These are phyloP conservation scores for Hanseniaspora sp. DNA, from an alignment of 1,139 yeast genomes.

Conservation along the genomic window DNA sequence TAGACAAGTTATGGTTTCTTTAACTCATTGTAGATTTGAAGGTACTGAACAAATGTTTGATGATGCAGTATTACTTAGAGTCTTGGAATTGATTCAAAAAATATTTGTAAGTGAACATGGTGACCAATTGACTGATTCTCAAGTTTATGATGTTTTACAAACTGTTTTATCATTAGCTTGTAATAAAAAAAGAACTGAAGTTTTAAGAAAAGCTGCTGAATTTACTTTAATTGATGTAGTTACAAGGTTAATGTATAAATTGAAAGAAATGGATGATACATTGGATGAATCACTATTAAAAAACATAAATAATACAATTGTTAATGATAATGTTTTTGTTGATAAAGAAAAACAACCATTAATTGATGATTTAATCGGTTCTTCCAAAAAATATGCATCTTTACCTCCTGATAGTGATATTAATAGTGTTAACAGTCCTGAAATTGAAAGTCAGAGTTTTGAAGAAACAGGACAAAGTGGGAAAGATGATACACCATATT, in stretches of 20 bases:
- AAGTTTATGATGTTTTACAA: conserved; percentile 78
- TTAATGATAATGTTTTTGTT: conserved; percentile 11
- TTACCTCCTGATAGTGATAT: not conserved
- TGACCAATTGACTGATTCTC: conserved; percentile 60
- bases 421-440: not conserved
- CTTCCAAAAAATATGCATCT: conserved; percentile 3
- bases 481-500: not conserved
- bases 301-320: conserved; percentile 28
- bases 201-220: conserved; percentile 80
- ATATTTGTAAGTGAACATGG: conserved; percentile 59
- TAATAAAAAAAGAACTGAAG: conserved; percentile 83
- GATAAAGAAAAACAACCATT: conserved; percentile 15
- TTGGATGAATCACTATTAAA: conserved; percentile 28
- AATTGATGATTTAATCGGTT: conserved; percentile 12
- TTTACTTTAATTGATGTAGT: conserved; percentile 67
- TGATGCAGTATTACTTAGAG: conserved; percentile 79
- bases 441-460: not conserved
- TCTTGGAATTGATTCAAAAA: conserved; percentile 60
- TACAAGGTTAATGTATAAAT: conserved; percentile 52
- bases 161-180: conserved; percentile 88
- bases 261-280: conserved; percentile 37
- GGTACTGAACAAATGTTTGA: conserved; percentile 90
- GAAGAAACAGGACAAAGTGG: not conserved
- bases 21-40: conserved; percentile 91
- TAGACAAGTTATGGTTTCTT: conserved; percentile 51